Conservation (phyloP, 2,329 filamentous ascomycete species). For the Paraconiothyrium brasiliense region DNA sequence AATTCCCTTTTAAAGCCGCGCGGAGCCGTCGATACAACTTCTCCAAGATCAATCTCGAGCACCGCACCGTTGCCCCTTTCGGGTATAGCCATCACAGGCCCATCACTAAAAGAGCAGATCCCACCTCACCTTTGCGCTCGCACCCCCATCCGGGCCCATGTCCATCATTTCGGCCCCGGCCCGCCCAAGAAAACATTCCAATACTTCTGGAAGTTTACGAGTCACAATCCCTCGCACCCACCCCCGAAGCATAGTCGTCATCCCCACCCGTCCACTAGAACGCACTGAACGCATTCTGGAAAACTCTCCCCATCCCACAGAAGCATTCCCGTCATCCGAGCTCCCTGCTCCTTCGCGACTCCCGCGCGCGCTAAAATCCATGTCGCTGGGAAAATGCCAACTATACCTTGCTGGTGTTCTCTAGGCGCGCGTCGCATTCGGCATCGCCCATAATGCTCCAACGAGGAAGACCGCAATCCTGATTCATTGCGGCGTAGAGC, state of each 20-base stretch:
- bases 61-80: slow-evolving; percentile 1
- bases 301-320: neutral
- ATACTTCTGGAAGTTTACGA: neutral
- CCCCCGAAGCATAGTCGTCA: neutral
- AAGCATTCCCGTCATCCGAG: neutral
- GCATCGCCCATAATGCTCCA: no score
- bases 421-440: neutral
- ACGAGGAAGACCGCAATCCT: no score
- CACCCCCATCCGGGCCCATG: slow-evolving; percentile 2
- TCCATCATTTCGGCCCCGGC: neutral
- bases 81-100: slow-evolving; percentile 10
- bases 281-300: neutral
- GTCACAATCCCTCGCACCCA: neutral
- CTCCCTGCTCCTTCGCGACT: neutral
- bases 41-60: slow-evolving; percentile 8
- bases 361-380: slow-evolving; percentile 3
- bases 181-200: no score
- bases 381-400: neutral
- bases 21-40: neutral
- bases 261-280: neutral
- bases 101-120: slow-evolving; percentile 4
- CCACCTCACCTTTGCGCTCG: neutral
- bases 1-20: neutral
- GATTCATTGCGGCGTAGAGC: no score
- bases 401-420: no score